Evolutionary conservation across 495 filamentous ascomycete species (phyloP).

Genomic region (Geoglossum glabrum): DNA sequence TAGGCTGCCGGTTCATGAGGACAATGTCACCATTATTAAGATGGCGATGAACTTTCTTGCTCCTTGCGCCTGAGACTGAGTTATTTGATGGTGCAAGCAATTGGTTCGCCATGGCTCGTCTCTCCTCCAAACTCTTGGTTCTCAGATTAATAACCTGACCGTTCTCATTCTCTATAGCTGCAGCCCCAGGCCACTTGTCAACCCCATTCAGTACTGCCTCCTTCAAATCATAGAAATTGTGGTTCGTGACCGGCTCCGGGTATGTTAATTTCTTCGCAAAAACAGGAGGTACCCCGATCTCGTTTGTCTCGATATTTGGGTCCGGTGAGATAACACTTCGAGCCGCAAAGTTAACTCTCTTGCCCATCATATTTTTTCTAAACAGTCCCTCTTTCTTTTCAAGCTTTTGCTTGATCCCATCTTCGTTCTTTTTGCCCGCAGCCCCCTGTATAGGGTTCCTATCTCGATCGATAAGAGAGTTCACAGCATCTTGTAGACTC

Average conservation of each 20-base stretch:
- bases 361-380: conserved; percentile 99
- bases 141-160: conserved; percentile 78
- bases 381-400: conserved; percentile 99
- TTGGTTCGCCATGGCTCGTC: conserved; percentile 72
- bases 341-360: conserved; percentile 96
- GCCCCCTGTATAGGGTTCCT: conserved; percentile 59
- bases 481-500: conserved; percentile 71
- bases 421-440: conserved; percentile 46
- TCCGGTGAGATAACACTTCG: conserved; percentile 96
- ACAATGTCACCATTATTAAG: conserved; percentile 92
- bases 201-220: conserved; percentile 90
- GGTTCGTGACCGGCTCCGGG: conserved; percentile 88
- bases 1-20: conserved; percentile 98
- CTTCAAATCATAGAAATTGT: conserved; percentile 90
- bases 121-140: conserved; percentile 67
- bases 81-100: conserved; percentile 72
- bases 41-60: conserved; percentile 95
- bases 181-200: conserved; percentile 84
- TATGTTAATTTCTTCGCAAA: conserved; percentile 95
- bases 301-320: conserved; percentile 95
- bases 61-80: conserved; percentile 51
- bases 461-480: conserved; percentile 72
- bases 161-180: conserved; percentile 86
- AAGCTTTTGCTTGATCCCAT: conserved; percentile 90
- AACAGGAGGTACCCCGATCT: conserved; percentile 92